phyloP scores from a whole-genome alignment of 768 basidiomycete species.

The Mycena haematopus region DNA sequence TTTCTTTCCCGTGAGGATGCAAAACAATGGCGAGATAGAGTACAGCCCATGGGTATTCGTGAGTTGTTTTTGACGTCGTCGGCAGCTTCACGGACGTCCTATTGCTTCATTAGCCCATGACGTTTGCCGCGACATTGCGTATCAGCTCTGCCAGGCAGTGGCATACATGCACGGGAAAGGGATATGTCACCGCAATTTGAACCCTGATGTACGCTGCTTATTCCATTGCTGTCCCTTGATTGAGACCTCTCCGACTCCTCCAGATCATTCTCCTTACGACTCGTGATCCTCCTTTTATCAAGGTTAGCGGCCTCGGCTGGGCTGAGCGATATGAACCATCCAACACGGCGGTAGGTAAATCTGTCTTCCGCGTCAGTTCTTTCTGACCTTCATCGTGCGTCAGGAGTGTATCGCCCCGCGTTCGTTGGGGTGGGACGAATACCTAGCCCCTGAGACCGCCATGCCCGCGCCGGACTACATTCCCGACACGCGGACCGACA shows the following conservation, averaged over 20 bases:
- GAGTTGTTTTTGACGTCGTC: neutral
- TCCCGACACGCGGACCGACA: neutral
- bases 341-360: neutral
- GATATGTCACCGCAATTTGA: conserved; percentile 4
- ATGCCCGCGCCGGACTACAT: neutral
- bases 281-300: conserved; percentile 1
- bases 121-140: neutral
- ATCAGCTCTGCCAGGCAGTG: conserved; percentile 9
- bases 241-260: neutral
- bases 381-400: neutral
- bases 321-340: neutral
- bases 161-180: conserved; percentile 8
- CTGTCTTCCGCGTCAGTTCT: neutral
- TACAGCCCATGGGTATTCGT: neutral
- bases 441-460: too few species aligned
- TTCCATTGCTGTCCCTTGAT: too few species aligned
- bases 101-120: neutral
- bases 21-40: neutral
- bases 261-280: conserved; percentile 5
- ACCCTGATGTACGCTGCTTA: too few species aligned
- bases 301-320: neutral
- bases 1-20: neutral
- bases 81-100: neutral
- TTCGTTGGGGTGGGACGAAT: too few species aligned
- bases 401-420: too few species aligned